Conservation (phyloP, 805 yeast genomes). For the Wickerhamomyces hampshirensis region DNA sequence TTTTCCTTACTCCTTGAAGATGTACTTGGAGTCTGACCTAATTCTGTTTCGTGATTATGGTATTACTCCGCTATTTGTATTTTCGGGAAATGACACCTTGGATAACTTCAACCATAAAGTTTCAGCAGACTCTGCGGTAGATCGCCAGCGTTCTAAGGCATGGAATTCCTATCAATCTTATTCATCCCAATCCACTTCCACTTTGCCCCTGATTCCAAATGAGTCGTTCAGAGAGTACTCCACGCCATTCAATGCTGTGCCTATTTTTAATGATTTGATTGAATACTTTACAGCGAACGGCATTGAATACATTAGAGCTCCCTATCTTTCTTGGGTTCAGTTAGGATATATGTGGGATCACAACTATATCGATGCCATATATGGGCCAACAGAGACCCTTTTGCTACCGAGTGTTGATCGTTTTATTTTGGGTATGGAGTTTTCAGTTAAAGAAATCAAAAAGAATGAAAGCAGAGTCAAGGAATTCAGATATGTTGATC, state of each 20-base stretch:
- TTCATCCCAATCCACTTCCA: slow-evolving; percentile 10
- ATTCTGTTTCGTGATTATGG: slow-evolving; percentile 52
- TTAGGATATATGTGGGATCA: slow-evolving; percentile 61
- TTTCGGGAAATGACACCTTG: slow-evolving; percentile 55
- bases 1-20: slow-evolving; percentile 57
- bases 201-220: slow-evolving; percentile 26
- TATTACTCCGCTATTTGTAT: slow-evolving; percentile 76
- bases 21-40: slow-evolving; percentile 57
- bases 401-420: slow-evolving; percentile 59
- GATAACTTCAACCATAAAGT: slow-evolving; percentile 33
- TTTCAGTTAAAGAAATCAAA: slow-evolving; percentile 39
- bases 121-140: slow-evolving; percentile 25
- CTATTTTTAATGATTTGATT: slow-evolving; percentile 52
- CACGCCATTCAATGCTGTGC: slow-evolving; percentile 44
- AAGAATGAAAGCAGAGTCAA: too few relatives aligned
- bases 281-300: slow-evolving; percentile 48
- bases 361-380: slow-evolving; percentile 63
- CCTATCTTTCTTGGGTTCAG: slow-evolving; percentile 78
- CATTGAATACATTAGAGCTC: slow-evolving; percentile 71
- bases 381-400: slow-evolving; percentile 79
- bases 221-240: slow-evolving; percentile 49
- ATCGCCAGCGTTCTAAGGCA: slow-evolving; percentile 39
- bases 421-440: slow-evolving; percentile 69
- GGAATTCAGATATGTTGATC: slow-evolving; percentile 66
- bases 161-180: slow-evolving; percentile 36